These are phyloP conservation scores for Xylariaceae sp. DNA, from an alignment of 2,329 filamentous ascomycete genomes.

Conservation along the genomic window DNA sequence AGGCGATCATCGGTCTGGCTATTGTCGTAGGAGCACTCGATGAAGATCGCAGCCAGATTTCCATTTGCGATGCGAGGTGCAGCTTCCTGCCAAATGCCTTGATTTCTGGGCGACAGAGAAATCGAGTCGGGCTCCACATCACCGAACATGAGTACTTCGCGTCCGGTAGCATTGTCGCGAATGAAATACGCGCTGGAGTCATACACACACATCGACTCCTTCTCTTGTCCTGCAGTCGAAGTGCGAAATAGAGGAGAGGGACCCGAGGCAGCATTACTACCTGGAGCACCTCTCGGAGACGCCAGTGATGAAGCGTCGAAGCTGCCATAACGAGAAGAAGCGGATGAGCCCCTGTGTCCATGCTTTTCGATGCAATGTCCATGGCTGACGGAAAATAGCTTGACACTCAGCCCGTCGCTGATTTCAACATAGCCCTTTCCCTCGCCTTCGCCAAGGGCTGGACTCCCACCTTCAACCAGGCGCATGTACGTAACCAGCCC, in stretches of 20 bases:
- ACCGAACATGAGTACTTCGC: conserved; percentile 88
- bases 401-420: conserved; percentile 83
- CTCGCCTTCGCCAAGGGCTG: conserved; percentile 75
- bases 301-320: conserved; percentile 37
- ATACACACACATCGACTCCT: conserved; percentile 62
- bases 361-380: conserved; percentile 80
- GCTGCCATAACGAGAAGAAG: conserved; percentile 47
- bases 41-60: conserved; percentile 75
- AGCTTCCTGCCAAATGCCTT: conserved; percentile 81
- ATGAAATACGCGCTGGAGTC: conserved; percentile 95
- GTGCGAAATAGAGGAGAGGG: conserved; percentile 22
- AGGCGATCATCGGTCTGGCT: conserved; percentile 70
- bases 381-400: conserved; percentile 83
- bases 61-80: conserved; percentile 77
- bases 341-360: conserved; percentile 59
- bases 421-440: conserved; percentile 82
- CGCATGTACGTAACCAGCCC: conserved; percentile 88
- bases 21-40: conserved; percentile 93
- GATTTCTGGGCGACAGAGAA: conserved; percentile 75
- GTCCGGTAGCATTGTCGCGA: conserved; percentile 63
- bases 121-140: conserved; percentile 91
- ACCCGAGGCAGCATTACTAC: conserved; percentile 24
- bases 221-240: conserved; percentile 31
- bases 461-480: conserved; percentile 82
- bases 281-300: conserved; percentile 21